Base-by-base conservation (phyloP, 2,329 filamentous ascomycete genomes). In the Ophiostoma ips region DNA sequence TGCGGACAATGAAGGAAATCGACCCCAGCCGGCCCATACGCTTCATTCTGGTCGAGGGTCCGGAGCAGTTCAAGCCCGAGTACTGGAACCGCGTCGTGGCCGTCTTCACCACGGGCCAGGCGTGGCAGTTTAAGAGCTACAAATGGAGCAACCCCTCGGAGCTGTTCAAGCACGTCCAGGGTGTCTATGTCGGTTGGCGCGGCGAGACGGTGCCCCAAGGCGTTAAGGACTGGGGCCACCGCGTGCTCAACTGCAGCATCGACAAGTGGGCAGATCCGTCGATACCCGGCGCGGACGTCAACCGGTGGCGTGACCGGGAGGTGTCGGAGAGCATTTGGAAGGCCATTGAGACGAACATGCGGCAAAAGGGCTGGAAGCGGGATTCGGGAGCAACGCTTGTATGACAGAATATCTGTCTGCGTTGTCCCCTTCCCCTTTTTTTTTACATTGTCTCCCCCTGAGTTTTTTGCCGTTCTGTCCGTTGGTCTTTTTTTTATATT, bases 121-220 rank as follows among this genome's bases (percentile, higher is more conserved):
- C 84, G 10, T 98, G 92, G 92, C 92, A 98, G 68, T 98, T 98
- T 70, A 95, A 95, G 69, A 85, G 81, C 58, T 98, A 98, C 76
- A 95, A 94, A 67, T 98, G 92, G 87, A 83, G 83, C 58, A 83
- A 84, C 50, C 86, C 92, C 0, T 76, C 81, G 13, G 92, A 96
- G 61, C 73, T 98, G 46, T 98, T 98, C 70, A 79, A 81, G 57
- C 86, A 95, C 61, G 85, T 87, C 2, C 73, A 87, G 13, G 92
- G 92, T 50, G 71, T 98, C 46, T 94, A 87, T 61, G 81, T 98
- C 2, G 92, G 92, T 3, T 96, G 88, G 87, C 79, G 84, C 54
- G 88, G 86, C 46, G 89, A 96, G 61, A 75, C 80, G 55, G 67
- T 82, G 3, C 92, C 92, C 1, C 77, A 84, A 49, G 82, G 79